A percentile compares a stretch with the other conserved stretches of the same genome.
Conservation (phyloP, 257 asterid genomes). For the Solanum lignicaule region DNA sequence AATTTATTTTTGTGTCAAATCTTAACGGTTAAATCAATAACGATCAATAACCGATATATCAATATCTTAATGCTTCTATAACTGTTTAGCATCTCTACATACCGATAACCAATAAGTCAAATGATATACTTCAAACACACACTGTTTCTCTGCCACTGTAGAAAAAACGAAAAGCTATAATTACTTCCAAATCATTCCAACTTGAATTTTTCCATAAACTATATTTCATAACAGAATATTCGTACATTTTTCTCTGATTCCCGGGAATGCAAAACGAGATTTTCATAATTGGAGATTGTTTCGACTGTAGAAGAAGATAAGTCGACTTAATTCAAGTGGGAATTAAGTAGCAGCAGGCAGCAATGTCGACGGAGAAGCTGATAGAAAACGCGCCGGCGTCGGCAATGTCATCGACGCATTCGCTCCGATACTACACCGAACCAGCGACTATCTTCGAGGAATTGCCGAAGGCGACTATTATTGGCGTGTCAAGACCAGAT, state of each 20-base stretch:
- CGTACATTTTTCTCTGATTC: background rate
- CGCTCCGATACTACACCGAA: constrained; percentile 34
- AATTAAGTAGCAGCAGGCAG: background rate
- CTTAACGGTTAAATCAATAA: too few relatives aligned
- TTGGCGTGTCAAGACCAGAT: constrained; percentile 72
- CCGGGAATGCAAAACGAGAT: background rate
- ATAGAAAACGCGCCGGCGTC: constrained; percentile 22
- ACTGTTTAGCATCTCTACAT: too few relatives aligned
- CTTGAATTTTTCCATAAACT: background rate
- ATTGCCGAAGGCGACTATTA: constrained; percentile 60
- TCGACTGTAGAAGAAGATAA: background rate
- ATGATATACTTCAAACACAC: too few relatives aligned
- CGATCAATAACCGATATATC: too few relatives aligned
- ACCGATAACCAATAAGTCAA: too few relatives aligned
- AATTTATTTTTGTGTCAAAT: too few relatives aligned
- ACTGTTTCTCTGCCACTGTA: too few relatives aligned
- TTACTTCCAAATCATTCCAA: background rate
- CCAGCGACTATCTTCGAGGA: constrained; percentile 58
- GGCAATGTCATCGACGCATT: constrained; percentile 41
- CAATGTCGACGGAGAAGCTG: constrained; percentile 70
- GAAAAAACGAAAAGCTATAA: background rate
- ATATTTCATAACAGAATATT: background rate
- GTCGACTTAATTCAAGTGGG: background rate
- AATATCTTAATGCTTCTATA: too few relatives aligned
- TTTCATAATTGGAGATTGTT: background rate